phyloP scores from a whole-genome alignment of 2,329 filamentous ascomycete species.

The Fulvia fulva region DNA sequence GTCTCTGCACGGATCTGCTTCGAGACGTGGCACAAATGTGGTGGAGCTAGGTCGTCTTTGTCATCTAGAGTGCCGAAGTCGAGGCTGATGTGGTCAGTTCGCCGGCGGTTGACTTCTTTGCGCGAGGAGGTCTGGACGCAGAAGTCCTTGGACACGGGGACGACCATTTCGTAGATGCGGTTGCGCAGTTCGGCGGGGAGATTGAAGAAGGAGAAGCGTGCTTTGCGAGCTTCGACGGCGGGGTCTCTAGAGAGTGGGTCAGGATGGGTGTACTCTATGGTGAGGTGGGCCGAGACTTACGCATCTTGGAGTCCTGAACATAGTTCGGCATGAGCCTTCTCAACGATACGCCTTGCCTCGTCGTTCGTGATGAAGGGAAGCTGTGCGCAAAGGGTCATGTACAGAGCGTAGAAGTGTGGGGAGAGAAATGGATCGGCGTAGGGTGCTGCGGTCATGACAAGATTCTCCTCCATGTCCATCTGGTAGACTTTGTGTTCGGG shows the following conservation, averaged over 20 bases:
- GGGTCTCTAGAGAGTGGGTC: not conserved
- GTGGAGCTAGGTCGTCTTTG: slow-evolving; percentile 3
- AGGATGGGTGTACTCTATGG: not conserved
- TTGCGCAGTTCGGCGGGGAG: slow-evolving; percentile 11
- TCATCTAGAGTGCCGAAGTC: too few relatives aligned
- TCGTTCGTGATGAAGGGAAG: not conserved
- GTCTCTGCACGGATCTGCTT: slow-evolving; percentile 18
- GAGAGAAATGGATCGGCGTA: not conserved
- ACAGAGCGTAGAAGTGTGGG: not conserved
- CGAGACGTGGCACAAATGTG: slow-evolving; percentile 5
- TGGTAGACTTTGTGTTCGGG: not conserved
- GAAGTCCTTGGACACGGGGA: not conserved
- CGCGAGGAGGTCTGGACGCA: slow-evolving; percentile 3
- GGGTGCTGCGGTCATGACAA: not conserved
- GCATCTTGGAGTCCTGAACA: not conserved
- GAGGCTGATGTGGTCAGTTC: too few relatives aligned
- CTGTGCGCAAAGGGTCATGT: not conserved
- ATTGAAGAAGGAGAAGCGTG: slow-evolving; percentile 1
- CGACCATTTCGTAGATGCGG: slow-evolving; percentile 4
- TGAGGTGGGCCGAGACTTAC: not conserved
- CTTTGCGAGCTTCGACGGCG: not conserved
- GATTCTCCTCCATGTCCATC: not conserved
- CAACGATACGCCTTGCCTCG: not conserved
- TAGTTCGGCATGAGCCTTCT: not conserved
- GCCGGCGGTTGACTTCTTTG: too few relatives aligned